Percentiles rank a stretch among this genome's conserved stretches.
phyloP scores from a whole-genome alignment of 2,329 filamentous ascomycete species.

The Trichoderma sp. region DNA sequence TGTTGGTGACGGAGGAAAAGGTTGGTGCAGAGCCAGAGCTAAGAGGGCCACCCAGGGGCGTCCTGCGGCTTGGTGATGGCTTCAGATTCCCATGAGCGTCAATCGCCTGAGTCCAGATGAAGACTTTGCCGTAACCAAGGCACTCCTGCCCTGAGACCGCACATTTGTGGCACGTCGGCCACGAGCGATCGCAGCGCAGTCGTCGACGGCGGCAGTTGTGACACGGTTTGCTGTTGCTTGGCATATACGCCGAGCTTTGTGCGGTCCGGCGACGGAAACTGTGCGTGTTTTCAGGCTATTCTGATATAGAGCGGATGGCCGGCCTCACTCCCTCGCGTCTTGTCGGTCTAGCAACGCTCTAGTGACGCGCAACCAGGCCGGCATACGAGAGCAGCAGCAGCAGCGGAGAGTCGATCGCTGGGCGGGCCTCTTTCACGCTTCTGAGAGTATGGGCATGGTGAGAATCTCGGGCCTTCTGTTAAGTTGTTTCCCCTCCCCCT shows the following conservation, averaged over 20 bases:
- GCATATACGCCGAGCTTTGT: constrained; percentile 32
- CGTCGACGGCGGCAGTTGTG: constrained; percentile 29
- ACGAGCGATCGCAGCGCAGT: constrained; percentile 59
- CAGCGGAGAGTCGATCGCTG: constrained; percentile 15
- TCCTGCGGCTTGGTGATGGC: constrained; percentile 28
- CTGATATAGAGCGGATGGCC: neutral
- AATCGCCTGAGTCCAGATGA: constrained; percentile 56
- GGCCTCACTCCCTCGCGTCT: constrained; percentile 3
- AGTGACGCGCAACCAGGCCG: constrained; percentile 15
- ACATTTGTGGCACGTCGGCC: constrained; percentile 59
- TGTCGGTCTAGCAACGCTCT: constrained; percentile 14
- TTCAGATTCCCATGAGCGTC: constrained; percentile 47
- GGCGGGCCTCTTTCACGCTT: constrained; percentile 12
- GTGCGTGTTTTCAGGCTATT: neutral
- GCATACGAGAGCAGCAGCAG: constrained; percentile 2
- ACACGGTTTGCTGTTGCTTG: constrained; percentile 23
- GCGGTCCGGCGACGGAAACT: constrained; percentile 10
- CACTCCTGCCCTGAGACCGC: constrained; percentile 53
- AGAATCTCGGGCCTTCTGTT: neutral
- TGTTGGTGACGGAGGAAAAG: constrained; percentile 6
- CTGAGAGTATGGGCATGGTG: constrained; percentile 17
- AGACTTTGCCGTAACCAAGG: constrained; percentile 59
- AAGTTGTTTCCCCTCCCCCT: neutral
- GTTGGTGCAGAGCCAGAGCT: constrained; percentile 10
- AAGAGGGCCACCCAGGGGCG: constrained; percentile 16